Base-by-base conservation (phyloP, 2,329 filamentous ascomycete species). In the Fusarium cicatricum region DNA sequence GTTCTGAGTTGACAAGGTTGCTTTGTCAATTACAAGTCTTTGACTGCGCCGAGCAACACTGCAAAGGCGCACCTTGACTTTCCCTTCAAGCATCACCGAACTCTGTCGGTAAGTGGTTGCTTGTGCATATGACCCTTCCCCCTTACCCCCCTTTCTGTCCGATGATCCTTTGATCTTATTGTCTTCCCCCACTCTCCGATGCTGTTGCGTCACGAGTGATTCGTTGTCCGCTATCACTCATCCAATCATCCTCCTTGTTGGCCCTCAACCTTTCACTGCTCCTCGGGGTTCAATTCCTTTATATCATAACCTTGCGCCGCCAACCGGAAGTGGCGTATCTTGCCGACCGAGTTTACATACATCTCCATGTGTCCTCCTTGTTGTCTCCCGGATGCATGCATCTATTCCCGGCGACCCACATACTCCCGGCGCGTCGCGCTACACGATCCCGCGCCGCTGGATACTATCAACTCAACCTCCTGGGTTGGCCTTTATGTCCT, bases 401-500 rank as follows among this genome's bases (percentile, higher is more conserved):
- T 68, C 48, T 66, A 41, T 47, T 38, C 55, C 67, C 55, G 53
- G 54, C 43, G 66, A 62, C 64, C 66, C 66, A 68, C 64, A 39
- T 37, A 37, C 50, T 63, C 52, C 58, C 55, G 55, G 66, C 65
- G 57, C 66, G 63, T 68, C 66, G 65, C 66, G 66, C 65, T 67
- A 68, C 66, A 69, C 63, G 55, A 54, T 66, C 62, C 66, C 65
- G 66, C 57, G 58, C 45, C 46, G 52, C 55, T 39, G 64, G 66
- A 52, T 55, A 54, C 54, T 62, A 55, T 8, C 9, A 58, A 53
- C 58, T 32, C 12, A 14, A n/a, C 29, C 11, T n/a, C 34, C 32
- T 41, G 38, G 37, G 23, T 49, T 51, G 43, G 40, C 43, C 55
- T 43, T 50, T 52, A 52, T 42, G 41, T 39, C 28, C 34, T 46